Percentiles rank a stretch among this genome's conserved stretches.
These are phyloP conservation scores for Thermothielavioides terrestris DNA, from an alignment of 495 filamentous ascomycete species.

Conservation along the genomic window DNA sequence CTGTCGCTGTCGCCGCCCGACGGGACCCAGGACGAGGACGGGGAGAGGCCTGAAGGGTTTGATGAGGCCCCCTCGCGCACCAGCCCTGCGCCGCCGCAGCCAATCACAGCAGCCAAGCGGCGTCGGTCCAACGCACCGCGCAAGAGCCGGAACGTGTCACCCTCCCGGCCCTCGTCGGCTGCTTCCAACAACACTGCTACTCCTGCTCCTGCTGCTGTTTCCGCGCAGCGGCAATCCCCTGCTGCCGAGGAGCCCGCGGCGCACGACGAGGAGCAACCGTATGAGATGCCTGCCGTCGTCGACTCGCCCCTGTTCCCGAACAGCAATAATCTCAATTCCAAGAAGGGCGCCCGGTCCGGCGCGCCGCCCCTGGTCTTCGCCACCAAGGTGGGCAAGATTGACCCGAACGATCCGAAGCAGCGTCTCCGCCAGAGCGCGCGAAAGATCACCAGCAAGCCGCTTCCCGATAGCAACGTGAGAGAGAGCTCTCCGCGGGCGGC, in stretches of 20 bases:
- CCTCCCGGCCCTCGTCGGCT: slow-evolving; percentile 18
- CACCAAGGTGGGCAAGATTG: slow-evolving; percentile 25
- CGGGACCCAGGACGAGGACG: slow-evolving; percentile 8
- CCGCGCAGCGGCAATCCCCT: slow-evolving; percentile 11
- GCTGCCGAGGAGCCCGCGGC: slow-evolving; percentile 9
- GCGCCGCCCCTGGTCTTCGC: slow-evolving; percentile 12
- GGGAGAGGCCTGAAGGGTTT: slow-evolving; percentile 10
- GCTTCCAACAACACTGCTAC: slow-evolving; percentile 14
- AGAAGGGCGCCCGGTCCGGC: slow-evolving; percentile 17
- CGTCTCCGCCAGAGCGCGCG: slow-evolving; percentile 21
- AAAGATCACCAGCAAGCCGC: slow-evolving; percentile 9
- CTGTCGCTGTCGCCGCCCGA: slow-evolving; percentile 25
- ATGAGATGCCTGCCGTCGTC: slow-evolving; percentile 26
- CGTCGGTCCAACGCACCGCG: slow-evolving; percentile 21
- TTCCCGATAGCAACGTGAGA: slow-evolving; percentile 13
- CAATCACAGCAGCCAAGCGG: slow-evolving; percentile 22
- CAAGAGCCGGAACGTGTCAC: slow-evolving; percentile 32
- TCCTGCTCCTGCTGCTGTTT: not conserved
- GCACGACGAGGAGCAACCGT: slow-evolving; percentile 14
- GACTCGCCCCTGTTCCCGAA: slow-evolving; percentile 23
- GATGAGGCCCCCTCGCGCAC: slow-evolving; percentile 18
- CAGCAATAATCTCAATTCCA: slow-evolving; percentile 15
- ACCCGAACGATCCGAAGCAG: slow-evolving; percentile 20
- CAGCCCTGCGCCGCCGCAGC: slow-evolving; percentile 19
- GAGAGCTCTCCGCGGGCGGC: not conserved